Conservation (phyloP, 495 filamentous ascomycete species). For the Penicillium malachiteum region DNA sequence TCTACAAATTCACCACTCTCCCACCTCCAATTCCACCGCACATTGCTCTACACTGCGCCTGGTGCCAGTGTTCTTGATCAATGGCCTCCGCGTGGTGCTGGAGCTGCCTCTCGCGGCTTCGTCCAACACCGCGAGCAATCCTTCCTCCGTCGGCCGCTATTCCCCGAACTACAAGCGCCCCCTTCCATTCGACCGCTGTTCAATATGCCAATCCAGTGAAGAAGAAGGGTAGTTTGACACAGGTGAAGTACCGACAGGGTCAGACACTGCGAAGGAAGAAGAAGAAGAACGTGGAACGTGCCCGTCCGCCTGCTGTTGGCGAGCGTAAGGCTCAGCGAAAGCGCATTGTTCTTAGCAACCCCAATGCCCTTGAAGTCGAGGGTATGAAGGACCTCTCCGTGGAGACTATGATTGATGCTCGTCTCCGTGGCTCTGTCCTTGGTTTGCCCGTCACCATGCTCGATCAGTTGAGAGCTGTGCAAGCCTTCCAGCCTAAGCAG, state of each 20-base stretch:
- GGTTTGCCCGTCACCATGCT: conserved; percentile 67
- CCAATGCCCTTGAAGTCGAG: conserved; percentile 77
- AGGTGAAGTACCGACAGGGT: conserved; percentile 34
- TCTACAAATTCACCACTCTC: conserved; percentile 15
- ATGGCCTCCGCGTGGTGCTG: conserved; percentile 71
- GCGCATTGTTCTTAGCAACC: conserved; percentile 86
- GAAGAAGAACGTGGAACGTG: conserved; percentile 33
- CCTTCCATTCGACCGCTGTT: conserved; percentile 46
- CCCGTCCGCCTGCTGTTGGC: conserved; percentile 61
- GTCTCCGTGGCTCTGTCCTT: conserved; percentile 62
- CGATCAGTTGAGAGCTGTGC: conserved; percentile 74
- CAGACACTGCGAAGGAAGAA: conserved; percentile 52
- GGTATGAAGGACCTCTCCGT: conserved; percentile 60
- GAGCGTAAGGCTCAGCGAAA: conserved; percentile 87
- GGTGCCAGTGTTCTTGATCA: conserved; percentile 34
- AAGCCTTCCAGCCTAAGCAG: conserved; percentile 91
- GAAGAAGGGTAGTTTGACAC: conserved; percentile 31
- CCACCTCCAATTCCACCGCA: conserved; percentile 22
- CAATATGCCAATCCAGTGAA: conserved; percentile 41
- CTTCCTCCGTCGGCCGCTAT: conserved; percentile 36
- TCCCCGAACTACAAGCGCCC: conserved; percentile 33
- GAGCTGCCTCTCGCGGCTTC: conserved; percentile 60
- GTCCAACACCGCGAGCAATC: conserved; percentile 47
- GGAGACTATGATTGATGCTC: conserved; percentile 52
- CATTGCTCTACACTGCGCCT: conserved; percentile 38